A percentile compares a stretch with the other conserved stretches of the same genome.
These are phyloP conservation scores for Rosa multiflora DNA, from an alignment of 306 rosid species.

Conservation along the genomic window DNA sequence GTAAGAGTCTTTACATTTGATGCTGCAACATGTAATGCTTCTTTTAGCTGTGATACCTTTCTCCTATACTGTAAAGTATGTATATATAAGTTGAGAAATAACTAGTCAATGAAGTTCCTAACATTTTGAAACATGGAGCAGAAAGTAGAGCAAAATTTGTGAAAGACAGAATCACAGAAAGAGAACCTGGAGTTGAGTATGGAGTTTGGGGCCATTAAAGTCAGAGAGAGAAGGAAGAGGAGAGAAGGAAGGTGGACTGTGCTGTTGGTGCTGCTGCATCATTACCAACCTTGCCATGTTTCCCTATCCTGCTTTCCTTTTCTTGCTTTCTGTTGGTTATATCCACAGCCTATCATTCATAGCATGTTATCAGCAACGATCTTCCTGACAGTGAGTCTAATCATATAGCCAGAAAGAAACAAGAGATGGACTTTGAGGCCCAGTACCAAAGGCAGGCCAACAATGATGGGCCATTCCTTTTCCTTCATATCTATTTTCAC, in stretches of 20 bases:
- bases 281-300: slow-evolving; percentile 71
- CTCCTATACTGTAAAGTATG: slow-evolving; percentile 48
- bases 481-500: no score
- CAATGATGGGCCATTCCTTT: no score
- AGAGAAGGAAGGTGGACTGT: slow-evolving; percentile 51
- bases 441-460: background rate
- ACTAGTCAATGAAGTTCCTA: background rate
- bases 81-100: background rate
- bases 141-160: background rate
- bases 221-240: slow-evolving; percentile 66
- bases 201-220: slow-evolving; percentile 57
- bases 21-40: slow-evolving; percentile 55
- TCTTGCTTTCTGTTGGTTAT: background rate
- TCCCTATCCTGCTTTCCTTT: slow-evolving; percentile 5
- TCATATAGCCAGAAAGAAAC: background rate
- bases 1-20: slow-evolving; percentile 60
- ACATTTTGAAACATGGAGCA: background rate
- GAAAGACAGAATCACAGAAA: slow-evolving; percentile 17
- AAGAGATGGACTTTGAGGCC: background rate
- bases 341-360: slow-evolving; percentile 13
- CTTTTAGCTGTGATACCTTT: slow-evolving; percentile 53
- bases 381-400: background rate
- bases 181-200: slow-evolving; percentile 66
- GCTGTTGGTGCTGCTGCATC: slow-evolving; percentile 56
- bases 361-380: background rate